These are phyloP conservation scores for Cyamopsis tetragonoloba DNA, from an alignment of 306 rosid species.

Conservation along the genomic window DNA sequence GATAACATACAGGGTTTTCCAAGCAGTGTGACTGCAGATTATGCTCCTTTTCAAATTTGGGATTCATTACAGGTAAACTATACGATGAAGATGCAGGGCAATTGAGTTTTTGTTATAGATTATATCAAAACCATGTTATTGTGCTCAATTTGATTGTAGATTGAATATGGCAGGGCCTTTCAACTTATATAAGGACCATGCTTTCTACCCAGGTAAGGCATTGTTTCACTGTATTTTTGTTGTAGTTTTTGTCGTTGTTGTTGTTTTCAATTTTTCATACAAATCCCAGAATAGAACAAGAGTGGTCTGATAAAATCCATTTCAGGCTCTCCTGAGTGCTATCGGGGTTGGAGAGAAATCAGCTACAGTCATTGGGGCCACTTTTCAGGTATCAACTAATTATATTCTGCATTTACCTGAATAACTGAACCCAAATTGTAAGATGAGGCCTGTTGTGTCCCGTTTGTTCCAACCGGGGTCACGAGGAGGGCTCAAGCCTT, in stretches of 20 bases:
- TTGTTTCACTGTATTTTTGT: background rate
- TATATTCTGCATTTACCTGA: conserved; percentile 2
- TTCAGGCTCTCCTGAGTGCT: conserved; percentile 86
- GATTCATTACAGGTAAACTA: conserved; percentile 80
- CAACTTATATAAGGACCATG: conserved; percentile 93
- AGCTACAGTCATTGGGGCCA: conserved; percentile 92
- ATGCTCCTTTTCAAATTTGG: conserved; percentile 92
- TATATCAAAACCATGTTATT: conserved; percentile 5
- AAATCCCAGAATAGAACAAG: background rate
- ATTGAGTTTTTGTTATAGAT: conserved; percentile 5
- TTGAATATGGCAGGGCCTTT: conserved; percentile 61
- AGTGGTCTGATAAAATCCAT: conserved; percentile 14
- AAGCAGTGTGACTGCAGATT: conserved; percentile 90
- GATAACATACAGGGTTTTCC: conserved; percentile 74
- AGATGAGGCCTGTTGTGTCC: conserved; percentile 14
- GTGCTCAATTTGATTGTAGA: conserved; percentile 5
- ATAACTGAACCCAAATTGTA: background rate
- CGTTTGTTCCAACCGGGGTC: too few relatives aligned
- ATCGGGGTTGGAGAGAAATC: conserved; percentile 98
- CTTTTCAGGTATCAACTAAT: conserved; percentile 74
- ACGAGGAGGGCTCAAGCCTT: conserved; percentile 14
- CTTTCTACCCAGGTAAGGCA: conserved; percentile 90
- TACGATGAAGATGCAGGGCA: background rate
- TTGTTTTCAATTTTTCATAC: too few relatives aligned
- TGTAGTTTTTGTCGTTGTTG: background rate